Evolutionary conservation across 345 rosid species (phyloP).

Genomic region (Hibiscus syriacus): DNA sequence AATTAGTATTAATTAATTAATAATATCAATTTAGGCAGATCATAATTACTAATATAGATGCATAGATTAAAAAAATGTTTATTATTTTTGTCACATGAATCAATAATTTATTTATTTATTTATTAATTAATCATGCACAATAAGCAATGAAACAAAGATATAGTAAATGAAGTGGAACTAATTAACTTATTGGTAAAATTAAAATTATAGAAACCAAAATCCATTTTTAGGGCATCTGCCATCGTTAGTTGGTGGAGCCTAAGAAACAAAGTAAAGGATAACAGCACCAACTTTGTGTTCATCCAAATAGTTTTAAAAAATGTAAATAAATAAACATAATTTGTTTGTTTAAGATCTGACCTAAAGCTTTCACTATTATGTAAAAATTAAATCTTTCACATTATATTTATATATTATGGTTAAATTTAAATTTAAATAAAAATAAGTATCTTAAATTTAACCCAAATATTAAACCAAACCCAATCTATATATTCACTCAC

Average conservation of each 20-base stretch:
- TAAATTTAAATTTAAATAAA: too few relatives aligned
- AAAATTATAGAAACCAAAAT: background rate
- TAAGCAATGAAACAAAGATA: background rate
- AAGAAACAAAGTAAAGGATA: slow-evolving; percentile 6
- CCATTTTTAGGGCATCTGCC: background rate
- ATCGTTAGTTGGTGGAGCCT: slow-evolving; percentile 16
- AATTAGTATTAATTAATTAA: too few relatives aligned
- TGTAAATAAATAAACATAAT: too few relatives aligned
- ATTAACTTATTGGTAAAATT: background rate
- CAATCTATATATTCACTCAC: background rate
- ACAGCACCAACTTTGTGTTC: slow-evolving; percentile 25
- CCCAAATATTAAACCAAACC: too few relatives aligned
- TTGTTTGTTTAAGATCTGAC: too few relatives aligned
- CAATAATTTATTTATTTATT: background rate
- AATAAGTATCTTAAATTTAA: too few relatives aligned
- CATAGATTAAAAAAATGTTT: background rate
- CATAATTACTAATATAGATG: too few relatives aligned
- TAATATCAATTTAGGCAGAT: too few relatives aligned
- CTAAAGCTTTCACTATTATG: background rate
- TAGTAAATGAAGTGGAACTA: background rate
- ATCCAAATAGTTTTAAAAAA: background rate
- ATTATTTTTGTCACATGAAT: background rate
- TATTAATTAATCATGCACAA: background rate
- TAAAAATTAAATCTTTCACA: background rate
- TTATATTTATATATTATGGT: too few relatives aligned